Evolutionary conservation across 441 rosid species (phyloP), one percentile per base, ranked within the genome.

Genomic region (Sinapis alba): DNA sequence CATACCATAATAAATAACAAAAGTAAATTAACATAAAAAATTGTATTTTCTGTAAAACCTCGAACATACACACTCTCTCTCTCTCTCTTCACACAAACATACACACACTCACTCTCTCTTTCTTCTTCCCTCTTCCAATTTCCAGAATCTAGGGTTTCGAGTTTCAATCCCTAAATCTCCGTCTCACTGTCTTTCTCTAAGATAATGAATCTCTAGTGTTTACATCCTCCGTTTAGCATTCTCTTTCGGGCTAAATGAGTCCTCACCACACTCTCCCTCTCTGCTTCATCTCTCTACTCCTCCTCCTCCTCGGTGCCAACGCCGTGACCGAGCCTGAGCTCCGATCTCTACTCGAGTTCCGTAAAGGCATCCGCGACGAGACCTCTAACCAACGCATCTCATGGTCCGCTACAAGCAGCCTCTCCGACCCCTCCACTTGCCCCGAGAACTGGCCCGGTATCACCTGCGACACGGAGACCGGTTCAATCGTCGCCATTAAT

Each of bases 271-370:
- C 68, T 38, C 67, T 61, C 65, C 24, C 65, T 61, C 2, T 63
- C 19, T 63, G 51, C 67, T 79, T 63, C 72, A 36, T 36, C 77
- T 68, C 68, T 30, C 71, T 73, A 18, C 53, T 65, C 70, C 23
- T 77, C 65, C 71, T 73, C 16, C 32, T 62, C 69, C 27, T 77
- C 64, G 64, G 68, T 50, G 58, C 16, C 54, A 47, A 60, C 81
- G 83, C 78, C 76, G 83, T 70, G 16, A n/a, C 88, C 51, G 82
- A 82, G 2, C 54, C 68, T 9, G 98, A 94, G 81, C 81, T 89
- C 81, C 82, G 86, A 80, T 83, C 86, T 47, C 80, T 95, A 1
- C 85, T 92, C 9, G 98, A 93, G 83, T 95, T 92, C 87, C 90
- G 84, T 62, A 95, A 95, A 74, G 98, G 99, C 2, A 93, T 95